These are phyloP conservation scores for Apiospora phragmitis DNA, from an alignment of 2,329 filamentous ascomycete species.

Conservation along the genomic window DNA sequence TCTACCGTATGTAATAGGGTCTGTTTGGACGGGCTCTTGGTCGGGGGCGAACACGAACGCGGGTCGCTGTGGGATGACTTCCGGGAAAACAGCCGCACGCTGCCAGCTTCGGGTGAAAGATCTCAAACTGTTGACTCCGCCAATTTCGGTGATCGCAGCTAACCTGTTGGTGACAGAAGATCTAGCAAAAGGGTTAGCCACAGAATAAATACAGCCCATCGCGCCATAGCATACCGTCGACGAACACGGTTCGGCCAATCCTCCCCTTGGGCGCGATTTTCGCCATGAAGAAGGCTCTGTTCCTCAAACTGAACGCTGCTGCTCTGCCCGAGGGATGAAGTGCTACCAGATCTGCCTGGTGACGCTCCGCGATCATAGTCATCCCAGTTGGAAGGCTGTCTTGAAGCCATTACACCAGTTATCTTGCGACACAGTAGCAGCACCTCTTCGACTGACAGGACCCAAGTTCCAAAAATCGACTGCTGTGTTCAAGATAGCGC, in stretches of 20 bases:
- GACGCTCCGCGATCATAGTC: constrained; percentile 46
- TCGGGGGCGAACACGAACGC: constrained; percentile 69
- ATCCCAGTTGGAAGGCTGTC: constrained; percentile 42
- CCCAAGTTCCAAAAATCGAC: not conserved
- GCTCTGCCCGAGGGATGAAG: constrained; percentile 39
- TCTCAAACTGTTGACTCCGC: constrained; percentile 90
- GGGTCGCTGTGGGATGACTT: constrained; percentile 78
- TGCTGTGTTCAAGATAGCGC: not conserved
- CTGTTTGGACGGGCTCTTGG: constrained; percentile 44
- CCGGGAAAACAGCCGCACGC: constrained; percentile 82
- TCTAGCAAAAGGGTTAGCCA: constrained; percentile 33
- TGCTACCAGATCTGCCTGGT: constrained; percentile 39
- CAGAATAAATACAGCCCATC: constrained; percentile 16
- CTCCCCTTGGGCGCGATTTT: constrained; percentile 35
- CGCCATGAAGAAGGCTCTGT: constrained; percentile 44
- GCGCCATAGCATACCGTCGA: not conserved
- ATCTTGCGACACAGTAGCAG: not conserved
- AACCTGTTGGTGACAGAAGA: constrained; percentile 62
- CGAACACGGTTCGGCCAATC: constrained; percentile 24
- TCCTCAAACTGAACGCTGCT: constrained; percentile 43
- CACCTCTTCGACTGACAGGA: not conserved
- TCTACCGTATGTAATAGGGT: constrained; percentile 41
- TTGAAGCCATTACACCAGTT: constrained; percentile 19
- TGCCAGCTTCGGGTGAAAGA: constrained; percentile 94
- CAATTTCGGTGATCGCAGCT: constrained; percentile 66